phyloP scores from a whole-genome alignment of 169 alveolate genomes.

The Cyclospora cayetanensis region DNA sequence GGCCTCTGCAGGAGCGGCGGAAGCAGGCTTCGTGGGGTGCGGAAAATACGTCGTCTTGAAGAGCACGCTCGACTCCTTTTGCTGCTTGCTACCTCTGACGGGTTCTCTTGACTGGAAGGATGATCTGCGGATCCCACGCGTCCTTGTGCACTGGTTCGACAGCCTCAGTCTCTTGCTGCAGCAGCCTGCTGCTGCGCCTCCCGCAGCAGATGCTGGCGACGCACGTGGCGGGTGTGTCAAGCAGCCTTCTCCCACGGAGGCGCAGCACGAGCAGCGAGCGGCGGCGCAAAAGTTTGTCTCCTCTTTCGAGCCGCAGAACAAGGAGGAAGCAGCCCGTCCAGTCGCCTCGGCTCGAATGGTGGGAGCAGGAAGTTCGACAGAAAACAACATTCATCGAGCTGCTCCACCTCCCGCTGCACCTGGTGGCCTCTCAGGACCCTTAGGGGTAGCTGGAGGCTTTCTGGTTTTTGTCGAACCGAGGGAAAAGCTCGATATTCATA shows the following conservation, averaged over 20 bases:
- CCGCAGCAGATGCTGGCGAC: not conserved
- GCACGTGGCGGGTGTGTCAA: not conserved
- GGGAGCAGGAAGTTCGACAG: constrained; percentile 32
- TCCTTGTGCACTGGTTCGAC: constrained; percentile 68
- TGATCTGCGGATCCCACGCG: constrained; percentile 66
- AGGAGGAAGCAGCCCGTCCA: not conserved
- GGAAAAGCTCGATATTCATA: constrained; percentile 41
- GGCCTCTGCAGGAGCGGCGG: not conserved
- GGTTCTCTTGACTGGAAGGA: constrained; percentile 69
- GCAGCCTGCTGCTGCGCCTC: not conserved
- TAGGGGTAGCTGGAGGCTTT: constrained; percentile 8
- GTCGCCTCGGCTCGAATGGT: not conserved
- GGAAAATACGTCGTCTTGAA: constrained; percentile 63
- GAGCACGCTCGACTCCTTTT: constrained; percentile 69
- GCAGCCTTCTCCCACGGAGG: constrained; percentile 3
- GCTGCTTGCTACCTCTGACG: constrained; percentile 69
- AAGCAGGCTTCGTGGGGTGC: constrained; percentile 26
- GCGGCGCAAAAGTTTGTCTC: not conserved
- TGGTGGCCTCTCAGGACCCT: not conserved
- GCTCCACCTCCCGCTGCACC: not conserved
- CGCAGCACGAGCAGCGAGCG: not conserved
- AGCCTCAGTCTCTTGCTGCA: constrained; percentile 64
- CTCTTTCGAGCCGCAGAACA: not conserved
- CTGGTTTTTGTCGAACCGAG: constrained; percentile 61
- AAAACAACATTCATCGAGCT: not conserved